Percentiles rank a stretch among this genome's conserved stretches.
Conservation (phyloP, 1,139 yeast genomes). For the Debaryomyces subglobosus region DNA sequence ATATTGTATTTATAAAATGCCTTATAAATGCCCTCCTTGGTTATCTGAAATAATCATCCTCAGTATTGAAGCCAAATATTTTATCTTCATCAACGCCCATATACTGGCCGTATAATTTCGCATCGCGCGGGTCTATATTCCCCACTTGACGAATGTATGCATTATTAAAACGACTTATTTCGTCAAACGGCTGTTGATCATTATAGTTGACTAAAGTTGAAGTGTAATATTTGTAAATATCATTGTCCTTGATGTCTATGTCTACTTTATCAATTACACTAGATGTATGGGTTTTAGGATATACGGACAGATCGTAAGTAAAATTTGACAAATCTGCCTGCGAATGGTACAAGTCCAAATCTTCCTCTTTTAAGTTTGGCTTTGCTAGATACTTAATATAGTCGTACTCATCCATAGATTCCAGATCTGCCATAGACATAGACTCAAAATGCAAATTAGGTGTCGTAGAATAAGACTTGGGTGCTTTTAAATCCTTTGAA, state of each 20-base stretch:
- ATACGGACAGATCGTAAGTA: neutral
- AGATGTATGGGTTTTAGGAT: neutral
- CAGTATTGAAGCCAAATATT: constrained; percentile 26
- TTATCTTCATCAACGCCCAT: constrained; percentile 31
- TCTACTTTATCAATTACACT: constrained; percentile 8
- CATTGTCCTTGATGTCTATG: constrained; percentile 3
- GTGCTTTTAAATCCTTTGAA: neutral
- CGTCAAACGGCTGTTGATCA: constrained; percentile 13
- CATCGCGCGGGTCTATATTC: constrained; percentile 19
- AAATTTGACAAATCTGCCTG: constrained; percentile 7
- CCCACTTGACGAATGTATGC: constrained; percentile 16
- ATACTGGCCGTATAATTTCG: constrained; percentile 27
- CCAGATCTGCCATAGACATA: neutral
- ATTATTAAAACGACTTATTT: constrained; percentile 21
- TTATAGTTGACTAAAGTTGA: constrained; percentile 1
- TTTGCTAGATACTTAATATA: neutral
- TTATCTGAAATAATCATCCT: constrained; percentile 34
- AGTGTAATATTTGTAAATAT: constrained; percentile 13
- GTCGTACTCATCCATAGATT: neutral
- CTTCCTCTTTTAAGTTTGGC: constrained; percentile 9
- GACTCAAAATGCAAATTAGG: neutral
- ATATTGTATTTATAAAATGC: neutral
- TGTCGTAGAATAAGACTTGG: constrained; percentile 3
- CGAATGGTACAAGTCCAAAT: constrained; percentile 11
- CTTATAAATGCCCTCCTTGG: neutral